Percentiles rank a stretch among this genome's conserved stretches.
phyloP scores from a whole-genome alignment of 495 filamentous ascomycete genomes.

The Bryoglossum gracile region DNA sequence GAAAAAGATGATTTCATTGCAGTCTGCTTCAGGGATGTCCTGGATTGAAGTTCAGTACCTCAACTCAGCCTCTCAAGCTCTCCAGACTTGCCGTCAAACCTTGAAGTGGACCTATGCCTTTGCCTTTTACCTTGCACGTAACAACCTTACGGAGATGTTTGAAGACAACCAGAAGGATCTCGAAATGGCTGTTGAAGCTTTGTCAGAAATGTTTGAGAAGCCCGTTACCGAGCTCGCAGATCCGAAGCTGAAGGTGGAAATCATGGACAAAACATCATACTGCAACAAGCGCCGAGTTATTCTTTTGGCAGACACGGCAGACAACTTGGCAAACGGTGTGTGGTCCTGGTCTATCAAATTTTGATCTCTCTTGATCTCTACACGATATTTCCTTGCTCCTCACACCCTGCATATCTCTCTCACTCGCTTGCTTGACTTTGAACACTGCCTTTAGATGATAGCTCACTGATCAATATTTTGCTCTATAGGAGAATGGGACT shows the following conservation, averaged over 20 bases:
- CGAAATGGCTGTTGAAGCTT: constrained; percentile 89
- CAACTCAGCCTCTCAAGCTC: constrained; percentile 81
- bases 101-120: constrained; percentile 99
- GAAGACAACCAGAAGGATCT: constrained; percentile 98
- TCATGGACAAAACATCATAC: constrained; percentile 95
- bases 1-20: constrained; percentile 96
- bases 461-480: constrained; percentile 16
- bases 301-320: constrained; percentile 81
- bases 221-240: constrained; percentile 73
- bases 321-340: constrained; percentile 81
- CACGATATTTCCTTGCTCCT: constrained; percentile 15
- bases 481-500: constrained; percentile 31
- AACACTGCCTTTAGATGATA: constrained; percentile 1
- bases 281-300: constrained; percentile 90
- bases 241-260: constrained; percentile 76
- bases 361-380: constrained; percentile 23
- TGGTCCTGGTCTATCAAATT: constrained; percentile 27
- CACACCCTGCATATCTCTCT: background rate
- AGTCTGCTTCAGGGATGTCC: constrained; percentile 86
- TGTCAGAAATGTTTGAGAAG: constrained; percentile 98
- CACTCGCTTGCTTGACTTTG: background rate
- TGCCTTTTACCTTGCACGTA: constrained; percentile 89
- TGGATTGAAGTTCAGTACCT: constrained; percentile 99
- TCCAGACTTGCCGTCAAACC: constrained; percentile 94
- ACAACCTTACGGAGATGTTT: constrained; percentile 95